These are phyloP conservation scores for Isabelozyma heimii DNA, from an alignment of 805 yeast genomes.

Conservation along the genomic window DNA sequence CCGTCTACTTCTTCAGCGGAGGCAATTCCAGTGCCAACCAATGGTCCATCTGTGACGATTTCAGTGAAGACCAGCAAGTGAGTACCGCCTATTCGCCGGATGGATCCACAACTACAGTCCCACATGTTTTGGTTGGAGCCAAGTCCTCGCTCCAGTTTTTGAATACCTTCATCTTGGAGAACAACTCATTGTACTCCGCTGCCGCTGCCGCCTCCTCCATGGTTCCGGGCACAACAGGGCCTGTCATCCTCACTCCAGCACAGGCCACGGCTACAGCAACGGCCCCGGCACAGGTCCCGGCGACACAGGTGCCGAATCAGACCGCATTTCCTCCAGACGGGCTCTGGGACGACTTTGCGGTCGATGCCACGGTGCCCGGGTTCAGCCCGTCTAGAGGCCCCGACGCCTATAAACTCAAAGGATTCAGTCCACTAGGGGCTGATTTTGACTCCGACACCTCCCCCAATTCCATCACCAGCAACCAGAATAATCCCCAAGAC, in stretches of 20 bases:
- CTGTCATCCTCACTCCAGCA: background rate
- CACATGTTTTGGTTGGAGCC: constrained; percentile 66
- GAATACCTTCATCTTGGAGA: constrained; percentile 52
- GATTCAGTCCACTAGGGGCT: constrained; percentile 13
- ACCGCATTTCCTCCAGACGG: constrained; percentile 2
- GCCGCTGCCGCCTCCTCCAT: background rate
- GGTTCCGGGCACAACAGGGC: background rate
- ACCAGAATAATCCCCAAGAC: background rate
- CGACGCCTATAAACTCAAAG: background rate
- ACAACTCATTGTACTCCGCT: constrained; percentile 10
- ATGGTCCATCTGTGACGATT: constrained; percentile 83
- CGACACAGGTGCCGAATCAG: background rate
- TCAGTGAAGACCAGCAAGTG: constrained; percentile 81
- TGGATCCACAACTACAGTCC: constrained; percentile 51
- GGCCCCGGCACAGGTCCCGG: background rate
- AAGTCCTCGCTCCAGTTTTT: constrained; percentile 49
- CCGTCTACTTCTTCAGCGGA: constrained; percentile 67
- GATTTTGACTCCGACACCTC: constrained; percentile 16
- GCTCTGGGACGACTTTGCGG: background rate
- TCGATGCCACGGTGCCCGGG: background rate
- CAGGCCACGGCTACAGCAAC: background rate
- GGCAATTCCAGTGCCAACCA: constrained; percentile 54
- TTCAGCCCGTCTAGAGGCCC: background rate
- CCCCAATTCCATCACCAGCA: constrained; percentile 13
- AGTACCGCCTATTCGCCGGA: constrained; percentile 55